A percentile compares a stretch with the other conserved stretches of the same genome.
Evolutionary conservation across 176 grass and related monocot species (phyloP).

Genomic region (Areca catechu): DNA sequence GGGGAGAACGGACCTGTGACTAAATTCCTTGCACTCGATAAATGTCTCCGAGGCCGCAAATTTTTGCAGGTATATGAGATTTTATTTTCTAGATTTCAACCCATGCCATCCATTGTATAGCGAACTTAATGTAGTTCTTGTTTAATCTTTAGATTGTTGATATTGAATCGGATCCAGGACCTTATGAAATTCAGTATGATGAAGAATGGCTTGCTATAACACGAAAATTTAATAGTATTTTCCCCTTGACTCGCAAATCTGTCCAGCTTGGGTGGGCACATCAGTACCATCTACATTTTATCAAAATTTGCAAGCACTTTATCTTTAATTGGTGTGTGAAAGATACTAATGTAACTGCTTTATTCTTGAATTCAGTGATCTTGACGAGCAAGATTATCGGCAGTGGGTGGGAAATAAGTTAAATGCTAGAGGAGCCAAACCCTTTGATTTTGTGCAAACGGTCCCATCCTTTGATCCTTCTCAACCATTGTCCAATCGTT

Average conservation of each 20-base stretch:
- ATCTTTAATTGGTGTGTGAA: not conserved
- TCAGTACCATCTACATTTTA: not conserved
- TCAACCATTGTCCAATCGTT: slow-evolving; percentile 9
- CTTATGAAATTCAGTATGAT: slow-evolving; percentile 80
- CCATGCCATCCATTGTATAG: not conserved
- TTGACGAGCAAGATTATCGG: slow-evolving; percentile 48
- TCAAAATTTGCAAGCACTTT: too few species aligned
- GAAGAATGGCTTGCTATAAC: slow-evolving; percentile 98
- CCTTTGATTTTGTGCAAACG: slow-evolving; percentile 79
- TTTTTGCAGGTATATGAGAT: slow-evolving; percentile 55
- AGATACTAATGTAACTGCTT: slow-evolving; percentile 13
- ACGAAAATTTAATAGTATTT: slow-evolving; percentile 54
- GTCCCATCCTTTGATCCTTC: slow-evolving; percentile 50
- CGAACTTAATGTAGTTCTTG: not conserved
- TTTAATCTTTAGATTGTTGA: slow-evolving; percentile 57
- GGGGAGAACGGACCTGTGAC: slow-evolving; percentile 53
- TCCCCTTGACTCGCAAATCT: slow-evolving; percentile 44
- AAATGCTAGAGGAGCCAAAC: slow-evolving; percentile 53
- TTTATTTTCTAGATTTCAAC: not conserved
- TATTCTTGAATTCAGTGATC: slow-evolving; percentile 33
- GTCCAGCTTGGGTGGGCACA: slow-evolving; percentile 36
- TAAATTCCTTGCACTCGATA: slow-evolving; percentile 89
- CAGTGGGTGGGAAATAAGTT: slow-evolving; percentile 68
- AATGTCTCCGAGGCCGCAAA: slow-evolving; percentile 51
- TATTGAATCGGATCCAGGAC: slow-evolving; percentile 62